Percentiles rank a stretch among this genome's conserved stretches.
Evolutionary conservation across 352 stramenopile genomes (phyloP).

Genomic region (Pythium periplocum): DNA sequence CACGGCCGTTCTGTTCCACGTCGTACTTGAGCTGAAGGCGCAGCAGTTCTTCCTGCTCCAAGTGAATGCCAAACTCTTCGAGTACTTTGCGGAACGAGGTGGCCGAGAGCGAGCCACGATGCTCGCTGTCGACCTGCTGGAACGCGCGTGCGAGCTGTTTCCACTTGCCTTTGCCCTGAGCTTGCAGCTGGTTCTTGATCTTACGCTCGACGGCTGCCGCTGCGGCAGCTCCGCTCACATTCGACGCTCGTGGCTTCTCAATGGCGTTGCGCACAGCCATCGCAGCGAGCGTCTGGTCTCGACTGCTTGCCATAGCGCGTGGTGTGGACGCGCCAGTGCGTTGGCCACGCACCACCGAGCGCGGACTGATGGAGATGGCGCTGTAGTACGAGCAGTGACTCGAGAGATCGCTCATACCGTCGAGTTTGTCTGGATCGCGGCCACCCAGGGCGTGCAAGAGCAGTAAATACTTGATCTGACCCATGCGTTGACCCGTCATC

Average conservation of each 20-base stretch:
- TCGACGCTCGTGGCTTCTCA: constrained; percentile 17
- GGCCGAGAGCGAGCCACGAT: constrained; percentile 33
- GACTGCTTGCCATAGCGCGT: constrained; percentile 7
- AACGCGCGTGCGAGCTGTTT: constrained; percentile 49
- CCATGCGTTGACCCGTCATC: constrained; percentile 27
- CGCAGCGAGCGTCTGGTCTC: constrained; percentile 33
- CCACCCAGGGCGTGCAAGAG: constrained; percentile 56
- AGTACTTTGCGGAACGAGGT: constrained; percentile 62
- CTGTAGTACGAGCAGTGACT: constrained; percentile 81
- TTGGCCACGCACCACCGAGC: constrained; percentile 20
- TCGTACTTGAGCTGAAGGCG: constrained; percentile 78
- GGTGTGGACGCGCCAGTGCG: not conserved
- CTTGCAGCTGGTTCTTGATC: constrained; percentile 49
- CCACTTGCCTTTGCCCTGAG: constrained; percentile 48
- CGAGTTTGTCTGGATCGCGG: constrained; percentile 56
- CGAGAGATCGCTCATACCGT: constrained; percentile 58
- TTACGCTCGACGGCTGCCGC: constrained; percentile 49
- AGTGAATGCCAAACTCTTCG: constrained; percentile 36
- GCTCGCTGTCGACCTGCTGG: constrained; percentile 58
- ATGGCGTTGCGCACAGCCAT: constrained; percentile 46
- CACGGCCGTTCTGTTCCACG: constrained; percentile 56
- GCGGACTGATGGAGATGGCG: constrained; percentile 59
- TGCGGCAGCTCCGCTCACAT: constrained; percentile 24
- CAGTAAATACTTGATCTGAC: constrained; percentile 57
- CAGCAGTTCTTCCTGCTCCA: constrained; percentile 56